phyloP scores from a whole-genome alignment of 805 yeast genomes.

The Huiozyma naganishii region DNA sequence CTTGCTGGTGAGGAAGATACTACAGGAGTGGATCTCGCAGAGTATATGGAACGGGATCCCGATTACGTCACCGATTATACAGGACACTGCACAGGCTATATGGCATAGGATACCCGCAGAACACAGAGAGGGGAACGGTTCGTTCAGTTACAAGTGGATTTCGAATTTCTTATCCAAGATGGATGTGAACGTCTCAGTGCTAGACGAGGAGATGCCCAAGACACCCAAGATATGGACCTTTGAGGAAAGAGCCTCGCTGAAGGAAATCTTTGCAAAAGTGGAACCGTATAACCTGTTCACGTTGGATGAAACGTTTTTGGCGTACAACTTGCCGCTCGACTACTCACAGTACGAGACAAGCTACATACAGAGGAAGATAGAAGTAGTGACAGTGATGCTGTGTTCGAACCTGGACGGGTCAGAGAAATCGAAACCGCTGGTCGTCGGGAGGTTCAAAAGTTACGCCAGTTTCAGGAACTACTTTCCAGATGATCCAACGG shows the following conservation, averaged over 20 bases:
- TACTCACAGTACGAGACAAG: slow-evolving; percentile 38
- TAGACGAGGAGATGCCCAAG: slow-evolving; percentile 34
- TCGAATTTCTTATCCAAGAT: slow-evolving; percentile 37
- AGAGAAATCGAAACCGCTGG: slow-evolving; percentile 49
- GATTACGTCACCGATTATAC: slow-evolving; percentile 50
- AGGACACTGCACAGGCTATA: slow-evolving; percentile 50
- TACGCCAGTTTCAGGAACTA: slow-evolving; percentile 32
- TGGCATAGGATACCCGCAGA: slow-evolving; percentile 50
- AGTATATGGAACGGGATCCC: slow-evolving; percentile 59
- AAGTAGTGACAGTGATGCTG: slow-evolving; percentile 46
- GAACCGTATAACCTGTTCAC: slow-evolving; percentile 45
- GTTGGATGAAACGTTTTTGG: slow-evolving; percentile 49
- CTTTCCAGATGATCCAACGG: slow-evolving; percentile 25
- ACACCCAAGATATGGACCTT: slow-evolving; percentile 50
- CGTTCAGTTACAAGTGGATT: slow-evolving; percentile 53
- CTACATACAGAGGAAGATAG: slow-evolving; percentile 24
- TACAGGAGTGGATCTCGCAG: slow-evolving; percentile 62
- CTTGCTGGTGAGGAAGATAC: slow-evolving; percentile 43
- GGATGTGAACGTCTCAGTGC: slow-evolving; percentile 40
- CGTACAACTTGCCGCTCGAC: slow-evolving; percentile 50
- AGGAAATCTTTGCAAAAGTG: slow-evolving; percentile 35
- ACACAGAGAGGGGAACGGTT: slow-evolving; percentile 51
- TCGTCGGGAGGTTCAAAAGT: slow-evolving; percentile 48
- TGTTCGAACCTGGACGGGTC: slow-evolving; percentile 55
- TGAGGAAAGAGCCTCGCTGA: slow-evolving; percentile 44